These are phyloP conservation scores for Rhodamnia rubescens DNA, from an alignment of 345 rosid genomes.

Conservation along the genomic window DNA sequence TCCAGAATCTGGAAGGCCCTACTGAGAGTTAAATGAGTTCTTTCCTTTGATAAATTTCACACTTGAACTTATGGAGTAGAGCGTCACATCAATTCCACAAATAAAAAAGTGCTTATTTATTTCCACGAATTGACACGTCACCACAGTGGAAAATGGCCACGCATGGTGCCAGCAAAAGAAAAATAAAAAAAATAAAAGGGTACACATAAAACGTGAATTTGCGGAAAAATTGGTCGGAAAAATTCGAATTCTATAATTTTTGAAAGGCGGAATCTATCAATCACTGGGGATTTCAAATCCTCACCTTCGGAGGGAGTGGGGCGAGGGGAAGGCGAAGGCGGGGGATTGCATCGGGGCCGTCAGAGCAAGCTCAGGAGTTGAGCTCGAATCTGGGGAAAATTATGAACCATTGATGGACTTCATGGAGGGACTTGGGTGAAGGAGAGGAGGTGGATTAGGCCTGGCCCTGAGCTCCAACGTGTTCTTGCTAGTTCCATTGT, in stretches of 20 bases:
- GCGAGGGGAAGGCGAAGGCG: too few relatives aligned
- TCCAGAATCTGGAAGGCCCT: too few relatives aligned
- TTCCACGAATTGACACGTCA: not conserved
- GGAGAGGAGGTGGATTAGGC: conserved; percentile 19
- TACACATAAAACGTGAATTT: not conserved
- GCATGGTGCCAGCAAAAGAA: not conserved
- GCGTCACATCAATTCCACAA: not conserved
- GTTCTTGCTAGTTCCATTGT: too few relatives aligned
- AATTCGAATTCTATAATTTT: too few relatives aligned
- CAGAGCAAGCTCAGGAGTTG: conserved; percentile 8
- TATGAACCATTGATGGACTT: conserved; percentile 10
- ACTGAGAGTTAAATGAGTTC: not conserved
- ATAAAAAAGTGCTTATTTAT: not conserved
- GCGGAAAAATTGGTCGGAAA: too few relatives aligned
- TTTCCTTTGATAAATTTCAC: not conserved
- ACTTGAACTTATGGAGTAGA: not conserved
- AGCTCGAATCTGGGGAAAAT: not conserved
- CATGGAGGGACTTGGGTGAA: conserved; percentile 4
- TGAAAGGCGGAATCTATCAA: too few relatives aligned
- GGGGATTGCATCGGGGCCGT: conserved; percentile 8
- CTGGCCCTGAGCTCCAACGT: not conserved
- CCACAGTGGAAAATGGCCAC: too few relatives aligned
- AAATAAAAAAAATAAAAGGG: not conserved
- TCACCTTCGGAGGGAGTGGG: too few relatives aligned
- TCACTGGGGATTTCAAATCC: too few relatives aligned